Evolutionary conservation across 108 stramenopile species (phyloP), one percentile per base, ranked within the genome.

Genomic region (Pseudonitzschia multiseries): DNA sequence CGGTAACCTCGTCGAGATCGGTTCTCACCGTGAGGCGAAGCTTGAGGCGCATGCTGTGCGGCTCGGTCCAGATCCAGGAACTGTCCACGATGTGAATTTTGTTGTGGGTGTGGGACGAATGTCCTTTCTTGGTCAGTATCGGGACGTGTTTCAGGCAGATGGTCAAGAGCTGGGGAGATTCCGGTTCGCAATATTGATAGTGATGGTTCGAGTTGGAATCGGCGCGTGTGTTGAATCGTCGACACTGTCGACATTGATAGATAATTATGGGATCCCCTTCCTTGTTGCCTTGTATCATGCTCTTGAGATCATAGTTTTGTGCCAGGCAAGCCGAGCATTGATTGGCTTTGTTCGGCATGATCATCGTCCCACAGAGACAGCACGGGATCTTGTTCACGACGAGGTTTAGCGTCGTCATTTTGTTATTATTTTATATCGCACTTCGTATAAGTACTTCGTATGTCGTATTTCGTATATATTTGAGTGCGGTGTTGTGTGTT

Each of bases 21-120:
- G 97, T 90, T 68, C 96, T 93, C 9, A 99, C 86, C 9, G 97
- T 98, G 36, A 99, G 78, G 79, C 84, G 74, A 4, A 96, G 61
- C 62, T 97, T 96, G 68, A 98, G 83, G 9, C 99, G 81, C 90
- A 89, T 96, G 17, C 85, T 87, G 80, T 99, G 96, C 0, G 98
- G 97, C 76, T 99, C 98, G 6, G 99, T 99, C 99, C 99, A 99
- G 32, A 99, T 78, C 83, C 95, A 99, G 26, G 78, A 79, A 22
- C 97, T 92, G 78, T 99, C 99, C 20, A 97, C 79, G 4, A 98
- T 65, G 27, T 71, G 78, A 20, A 79, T 66, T 46, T 62, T 84
- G 79, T 50, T 77, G 43, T 51, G 69, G 36, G 70, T 54, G 48
- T 65, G 75, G 57, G 57, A 79, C 69, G 50, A 71, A 48, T 56